Percentiles rank a stretch among this genome's conserved stretches.
Evolutionary conservation across 176 grass and related monocot species (phyloP).

Genomic region (Ensete glaucum): DNA sequence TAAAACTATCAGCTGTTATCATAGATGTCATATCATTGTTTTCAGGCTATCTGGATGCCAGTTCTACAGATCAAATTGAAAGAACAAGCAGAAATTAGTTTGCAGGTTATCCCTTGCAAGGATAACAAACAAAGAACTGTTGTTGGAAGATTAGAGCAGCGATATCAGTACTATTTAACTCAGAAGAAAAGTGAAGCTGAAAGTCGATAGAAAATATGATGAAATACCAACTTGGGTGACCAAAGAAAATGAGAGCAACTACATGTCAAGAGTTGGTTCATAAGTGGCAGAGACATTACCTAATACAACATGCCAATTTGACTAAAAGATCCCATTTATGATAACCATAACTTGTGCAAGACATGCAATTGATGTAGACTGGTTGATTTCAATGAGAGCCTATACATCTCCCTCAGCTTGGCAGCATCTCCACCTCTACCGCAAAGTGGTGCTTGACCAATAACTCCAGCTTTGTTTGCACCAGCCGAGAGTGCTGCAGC

Average conservation of each 20-base stretch:
- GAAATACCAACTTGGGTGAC: neutral
- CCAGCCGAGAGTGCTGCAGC: constrained; percentile 23
- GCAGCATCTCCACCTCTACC: constrained; percentile 31
- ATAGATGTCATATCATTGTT: no score
- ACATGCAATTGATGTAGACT: constrained; percentile 49
- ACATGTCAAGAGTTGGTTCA: neutral
- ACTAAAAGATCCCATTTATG: neutral
- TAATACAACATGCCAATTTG: neutral
- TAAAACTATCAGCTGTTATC: neutral
- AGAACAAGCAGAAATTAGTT: neutral
- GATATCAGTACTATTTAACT: neutral
- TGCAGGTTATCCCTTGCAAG: neutral
- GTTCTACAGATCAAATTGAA: neutral
- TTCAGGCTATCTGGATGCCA: no score
- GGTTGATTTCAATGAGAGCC: constrained; percentile 57
- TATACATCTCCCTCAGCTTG: constrained; percentile 78
- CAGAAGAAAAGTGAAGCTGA: neutral
- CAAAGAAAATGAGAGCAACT: neutral
- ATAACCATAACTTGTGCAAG: constrained; percentile 59
- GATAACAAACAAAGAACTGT: no score
- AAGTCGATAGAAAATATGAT: neutral
- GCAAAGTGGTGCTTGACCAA: constrained; percentile 27
- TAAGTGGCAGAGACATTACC: neutral
- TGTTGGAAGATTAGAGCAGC: no score
- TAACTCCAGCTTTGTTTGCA: constrained; percentile 31